phyloP scores from a whole-genome alignment of 78 protist genomes.

The Speleostelium caveatum region DNA sequence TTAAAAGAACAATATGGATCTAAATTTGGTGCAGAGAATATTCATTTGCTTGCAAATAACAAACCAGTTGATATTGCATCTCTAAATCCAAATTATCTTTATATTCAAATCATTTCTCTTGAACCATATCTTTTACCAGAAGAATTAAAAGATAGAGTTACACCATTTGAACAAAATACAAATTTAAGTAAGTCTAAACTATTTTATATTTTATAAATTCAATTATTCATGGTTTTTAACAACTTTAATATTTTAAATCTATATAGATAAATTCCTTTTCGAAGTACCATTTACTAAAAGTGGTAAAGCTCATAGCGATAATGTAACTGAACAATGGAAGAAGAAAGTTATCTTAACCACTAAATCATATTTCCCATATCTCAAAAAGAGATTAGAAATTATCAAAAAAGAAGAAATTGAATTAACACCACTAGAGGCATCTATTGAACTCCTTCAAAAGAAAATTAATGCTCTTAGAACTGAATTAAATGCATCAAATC shows the following conservation, averaged over 20 bases:
- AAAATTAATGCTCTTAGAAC: slow-evolving; percentile 6
- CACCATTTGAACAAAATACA: slow-evolving; percentile 68
- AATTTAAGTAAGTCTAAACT: slow-evolving; percentile 24
- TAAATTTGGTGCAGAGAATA: slow-evolving; percentile 68
- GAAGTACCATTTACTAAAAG: slow-evolving; percentile 72
- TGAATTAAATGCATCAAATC: slow-evolving; percentile 21
- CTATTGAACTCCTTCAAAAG: slow-evolving; percentile 69
- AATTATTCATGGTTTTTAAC: no score
- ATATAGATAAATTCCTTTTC: slow-evolving; percentile 46
- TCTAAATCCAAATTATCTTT: slow-evolving; percentile 8
- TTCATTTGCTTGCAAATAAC: slow-evolving; percentile 65
- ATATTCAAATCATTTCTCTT: slow-evolving; percentile 66
- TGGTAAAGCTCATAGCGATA: slow-evolving; percentile 63
- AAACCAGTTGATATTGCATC: slow-evolving; percentile 33
- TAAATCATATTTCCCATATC: slow-evolving; percentile 71
- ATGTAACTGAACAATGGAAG: slow-evolving; percentile 71
- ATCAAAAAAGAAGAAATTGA: slow-evolving; percentile 54
- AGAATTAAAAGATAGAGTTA: slow-evolving; percentile 29
- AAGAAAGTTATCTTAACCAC: slow-evolving; percentile 59
- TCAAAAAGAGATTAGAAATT: slow-evolving; percentile 61
- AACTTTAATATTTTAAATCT: background rate
- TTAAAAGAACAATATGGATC: slow-evolving; percentile 47
- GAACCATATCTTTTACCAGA: slow-evolving; percentile 43
- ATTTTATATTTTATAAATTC: background rate
- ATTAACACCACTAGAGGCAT: slow-evolving; percentile 80